These are phyloP conservation scores for Tripterygium wilfordii DNA, from an alignment of 177 flowering plant genomes.

Conservation along the genomic window DNA sequence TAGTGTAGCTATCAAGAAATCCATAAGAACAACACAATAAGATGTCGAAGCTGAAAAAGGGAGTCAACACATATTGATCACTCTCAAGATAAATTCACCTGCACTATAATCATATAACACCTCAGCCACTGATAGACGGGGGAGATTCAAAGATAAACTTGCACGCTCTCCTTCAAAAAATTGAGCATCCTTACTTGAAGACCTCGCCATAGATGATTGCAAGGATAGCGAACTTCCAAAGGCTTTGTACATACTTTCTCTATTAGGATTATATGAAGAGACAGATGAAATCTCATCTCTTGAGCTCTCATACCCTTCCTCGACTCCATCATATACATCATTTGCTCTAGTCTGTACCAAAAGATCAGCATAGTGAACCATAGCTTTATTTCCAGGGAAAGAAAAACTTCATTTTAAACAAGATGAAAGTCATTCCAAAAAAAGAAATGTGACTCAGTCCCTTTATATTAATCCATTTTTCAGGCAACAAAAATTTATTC, in stretches of 20 bases:
- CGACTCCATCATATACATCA: slow-evolving; percentile 69
- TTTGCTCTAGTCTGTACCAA: slow-evolving; percentile 60
- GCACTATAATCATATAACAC: slow-evolving; percentile 53
- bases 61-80: no score
- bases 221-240: slow-evolving; percentile 83
- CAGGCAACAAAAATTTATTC: background rate
- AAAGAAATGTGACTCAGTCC: no score
- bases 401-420: background rate
- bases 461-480: no score
- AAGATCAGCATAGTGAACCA: background rate
- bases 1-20: no score
- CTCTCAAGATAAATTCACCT: no score
- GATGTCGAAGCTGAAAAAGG: no score
- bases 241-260: slow-evolving; percentile 47
- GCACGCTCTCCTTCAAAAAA: slow-evolving; percentile 51
- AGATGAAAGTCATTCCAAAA: no score
- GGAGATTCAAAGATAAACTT: slow-evolving; percentile 55
- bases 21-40: background rate
- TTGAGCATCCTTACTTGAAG: slow-evolving; percentile 42
- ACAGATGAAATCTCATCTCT: slow-evolving; percentile 87
- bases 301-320: slow-evolving; percentile 91
- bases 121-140: slow-evolving; percentile 67
- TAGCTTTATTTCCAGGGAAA: no score
- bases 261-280: slow-evolving; percentile 74
- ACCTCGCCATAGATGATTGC: slow-evolving; percentile 52